Percentiles rank a stretch among this genome's conserved stretches.
Conservation (phyloP, 2,329 filamentous ascomycete species). For the Macrophomina phaseolina region DNA sequence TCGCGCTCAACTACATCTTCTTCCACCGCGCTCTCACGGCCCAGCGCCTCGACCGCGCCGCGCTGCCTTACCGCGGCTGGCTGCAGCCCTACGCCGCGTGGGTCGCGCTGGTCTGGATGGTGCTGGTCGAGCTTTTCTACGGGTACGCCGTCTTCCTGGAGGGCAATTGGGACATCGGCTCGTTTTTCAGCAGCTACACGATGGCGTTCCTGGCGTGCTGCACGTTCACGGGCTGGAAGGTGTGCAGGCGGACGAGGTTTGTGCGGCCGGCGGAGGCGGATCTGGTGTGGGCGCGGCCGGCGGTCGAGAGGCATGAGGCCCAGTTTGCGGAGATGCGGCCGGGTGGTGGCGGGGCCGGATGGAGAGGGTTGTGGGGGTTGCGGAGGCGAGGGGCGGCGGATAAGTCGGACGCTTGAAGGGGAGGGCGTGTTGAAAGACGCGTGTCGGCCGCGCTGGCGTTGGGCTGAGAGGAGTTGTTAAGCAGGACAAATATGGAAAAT, state of each 20-base stretch:
- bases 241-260: conserved; percentile 38
- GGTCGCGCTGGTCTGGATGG: not conserved
- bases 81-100: conserved; percentile 49
- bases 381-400: too few species aligned
- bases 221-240: conserved; percentile 39
- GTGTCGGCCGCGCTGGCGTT: too few species aligned
- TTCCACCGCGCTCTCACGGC: conserved; percentile 59
- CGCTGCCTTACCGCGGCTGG: conserved; percentile 54
- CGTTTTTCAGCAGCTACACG: conserved; percentile 58
- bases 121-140: conserved; percentile 39
- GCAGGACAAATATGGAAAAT: too few species aligned
- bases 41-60: conserved; percentile 57
- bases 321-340: not conserved
- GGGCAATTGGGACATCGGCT: conserved; percentile 46
- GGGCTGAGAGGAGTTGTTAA: too few species aligned
- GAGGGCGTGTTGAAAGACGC: too few species aligned
- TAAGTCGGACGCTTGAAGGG: not conserved
- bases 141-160: conserved; percentile 57
- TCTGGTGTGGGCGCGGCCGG: conserved; percentile 5
- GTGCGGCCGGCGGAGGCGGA: conserved; percentile 25
- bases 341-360: too few species aligned
- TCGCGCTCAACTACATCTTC: conserved; percentile 62
- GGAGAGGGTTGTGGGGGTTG: too few species aligned
- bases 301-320: conserved; percentile 39
- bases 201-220: conserved; percentile 52